These are phyloP conservation scores for Entomortierella lignicola DNA, from an alignment of 192 early-diverging fungal genomes.

Conservation along the genomic window DNA sequence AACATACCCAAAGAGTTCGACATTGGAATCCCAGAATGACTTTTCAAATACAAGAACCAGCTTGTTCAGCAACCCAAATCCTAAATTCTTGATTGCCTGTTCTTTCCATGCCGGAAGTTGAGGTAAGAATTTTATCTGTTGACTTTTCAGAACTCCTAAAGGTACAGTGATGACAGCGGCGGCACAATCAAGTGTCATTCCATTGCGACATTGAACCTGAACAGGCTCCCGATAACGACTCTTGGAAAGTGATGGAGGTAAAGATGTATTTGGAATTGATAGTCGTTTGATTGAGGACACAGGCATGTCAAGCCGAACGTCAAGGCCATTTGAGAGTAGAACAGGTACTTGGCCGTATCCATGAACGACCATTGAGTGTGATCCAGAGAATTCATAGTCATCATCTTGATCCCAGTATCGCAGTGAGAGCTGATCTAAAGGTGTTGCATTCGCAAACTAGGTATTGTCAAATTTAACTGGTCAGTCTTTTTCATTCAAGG, in stretches of 20 bases:
- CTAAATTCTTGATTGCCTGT: conserved; percentile 33
- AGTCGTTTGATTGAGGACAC: conserved; percentile 29
- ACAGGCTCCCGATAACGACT: conserved; percentile 7
- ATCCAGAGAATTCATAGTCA: conserved; percentile 54
- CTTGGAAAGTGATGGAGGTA: not conserved
- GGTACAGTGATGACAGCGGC: conserved; percentile 47
- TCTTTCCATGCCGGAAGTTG: conserved; percentile 41
- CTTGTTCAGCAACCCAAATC: conserved; percentile 47
- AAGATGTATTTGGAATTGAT: not conserved
- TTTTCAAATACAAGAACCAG: conserved; percentile 47
- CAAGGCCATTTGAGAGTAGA: conserved; percentile 42
- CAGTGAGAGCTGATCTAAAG: conserved; percentile 49
- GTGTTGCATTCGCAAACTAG: conserved; percentile 59
- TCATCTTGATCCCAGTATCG: conserved; percentile 61
- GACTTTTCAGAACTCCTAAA: conserved; percentile 47
- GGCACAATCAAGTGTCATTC: conserved; percentile 14
- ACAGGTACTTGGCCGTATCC: conserved; percentile 54
- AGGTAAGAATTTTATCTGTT: conserved; percentile 40
- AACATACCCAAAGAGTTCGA: conserved; percentile 41
- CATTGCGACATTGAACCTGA: conserved; percentile 31
- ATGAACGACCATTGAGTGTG: conserved; percentile 45
- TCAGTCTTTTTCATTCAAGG: not conserved
- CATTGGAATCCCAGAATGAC: conserved; percentile 28
- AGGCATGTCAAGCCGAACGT: conserved; percentile 45
- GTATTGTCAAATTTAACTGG: too few relatives aligned